Conservation (phyloP, 2,329 filamentous ascomycete species). For the Allantophomopsis cytisporea region DNA sequence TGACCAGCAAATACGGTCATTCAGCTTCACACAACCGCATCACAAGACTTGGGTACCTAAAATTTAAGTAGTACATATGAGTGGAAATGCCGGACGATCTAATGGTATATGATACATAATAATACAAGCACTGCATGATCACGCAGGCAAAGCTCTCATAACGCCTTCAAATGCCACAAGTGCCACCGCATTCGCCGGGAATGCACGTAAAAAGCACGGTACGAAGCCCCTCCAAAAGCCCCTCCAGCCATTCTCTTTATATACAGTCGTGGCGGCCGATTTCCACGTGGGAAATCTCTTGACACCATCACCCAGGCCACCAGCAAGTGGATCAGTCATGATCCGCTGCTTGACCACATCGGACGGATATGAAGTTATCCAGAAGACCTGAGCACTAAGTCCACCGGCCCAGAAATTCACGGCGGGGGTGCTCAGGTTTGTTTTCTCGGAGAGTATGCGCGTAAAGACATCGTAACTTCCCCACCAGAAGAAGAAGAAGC, state of each 20-base stretch:
- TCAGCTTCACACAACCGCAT: too few relatives aligned
- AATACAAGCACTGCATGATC: too few relatives aligned
- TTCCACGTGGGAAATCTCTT: conserved; percentile 63
- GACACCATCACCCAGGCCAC: conserved; percentile 50
- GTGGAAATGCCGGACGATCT: too few relatives aligned
- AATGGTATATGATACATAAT: too few relatives aligned
- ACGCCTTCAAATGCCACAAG: conserved; percentile 87
- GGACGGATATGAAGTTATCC: conserved; percentile 81
- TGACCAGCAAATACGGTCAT: too few relatives aligned
- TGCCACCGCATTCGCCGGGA: conserved; percentile 91
- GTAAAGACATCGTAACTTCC: conserved; percentile 83
- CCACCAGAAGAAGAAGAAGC: conserved; percentile 99
- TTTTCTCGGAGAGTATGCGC: conserved; percentile 49
- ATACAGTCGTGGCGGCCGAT: conserved; percentile 67
- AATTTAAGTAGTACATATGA: too few relatives aligned
- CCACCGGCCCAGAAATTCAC: conserved; percentile 98
- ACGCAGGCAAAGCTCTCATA: conserved; percentile 48
- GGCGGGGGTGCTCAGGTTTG: conserved; percentile 58
- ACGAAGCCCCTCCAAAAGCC: conserved; percentile 91
- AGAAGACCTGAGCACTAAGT: conserved; percentile 85
- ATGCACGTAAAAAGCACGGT: conserved; percentile 86
- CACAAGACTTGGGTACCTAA: too few relatives aligned
- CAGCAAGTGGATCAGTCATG: conserved; percentile 87
- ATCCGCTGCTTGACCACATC: conserved; percentile 94
- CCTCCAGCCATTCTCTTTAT: conserved; percentile 57